A percentile compares a stretch with the other conserved stretches of the same genome.
Evolutionary conservation across 176 grass and related monocot genomes (phyloP).

Genomic region (Avena sativa): DNA sequence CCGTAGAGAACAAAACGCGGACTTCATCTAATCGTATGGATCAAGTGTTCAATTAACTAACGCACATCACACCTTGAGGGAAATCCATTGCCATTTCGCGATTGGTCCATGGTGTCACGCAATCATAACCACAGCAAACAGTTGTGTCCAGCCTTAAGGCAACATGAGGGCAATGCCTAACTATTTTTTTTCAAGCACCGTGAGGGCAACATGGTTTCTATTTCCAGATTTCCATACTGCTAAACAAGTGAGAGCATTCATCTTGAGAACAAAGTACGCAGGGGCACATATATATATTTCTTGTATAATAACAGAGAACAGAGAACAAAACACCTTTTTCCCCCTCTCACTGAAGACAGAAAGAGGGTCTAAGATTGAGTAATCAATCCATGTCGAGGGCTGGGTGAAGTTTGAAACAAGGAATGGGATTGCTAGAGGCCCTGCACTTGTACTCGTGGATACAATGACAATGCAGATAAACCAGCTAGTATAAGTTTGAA

Average conservation of each 20-base stretch:
- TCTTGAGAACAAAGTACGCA: not conserved
- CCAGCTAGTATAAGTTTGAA: no score
- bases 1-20: not conserved
- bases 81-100: not conserved
- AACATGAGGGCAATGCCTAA: not conserved
- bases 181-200: not conserved
- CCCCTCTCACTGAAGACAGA: not conserved
- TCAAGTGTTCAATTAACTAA: not conserved
- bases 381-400: no score
- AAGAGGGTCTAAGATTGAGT: not conserved
- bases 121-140: not conserved
- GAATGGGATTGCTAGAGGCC: no score
- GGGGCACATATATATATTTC: not conserved
- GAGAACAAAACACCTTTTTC: not conserved
- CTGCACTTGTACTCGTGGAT: no score
- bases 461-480: no score
- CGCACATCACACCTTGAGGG: no score
- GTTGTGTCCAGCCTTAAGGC: not conserved
- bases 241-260: not conserved
- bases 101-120: not conserved
- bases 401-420: no score
- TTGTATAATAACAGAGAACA: not conserved
- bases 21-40: not conserved
- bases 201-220: not conserved
- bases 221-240: not conserved